These are phyloP conservation scores for Marvania coccoides DNA, from an alignment of 139 green algal genomes.

Conservation along the genomic window DNA sequence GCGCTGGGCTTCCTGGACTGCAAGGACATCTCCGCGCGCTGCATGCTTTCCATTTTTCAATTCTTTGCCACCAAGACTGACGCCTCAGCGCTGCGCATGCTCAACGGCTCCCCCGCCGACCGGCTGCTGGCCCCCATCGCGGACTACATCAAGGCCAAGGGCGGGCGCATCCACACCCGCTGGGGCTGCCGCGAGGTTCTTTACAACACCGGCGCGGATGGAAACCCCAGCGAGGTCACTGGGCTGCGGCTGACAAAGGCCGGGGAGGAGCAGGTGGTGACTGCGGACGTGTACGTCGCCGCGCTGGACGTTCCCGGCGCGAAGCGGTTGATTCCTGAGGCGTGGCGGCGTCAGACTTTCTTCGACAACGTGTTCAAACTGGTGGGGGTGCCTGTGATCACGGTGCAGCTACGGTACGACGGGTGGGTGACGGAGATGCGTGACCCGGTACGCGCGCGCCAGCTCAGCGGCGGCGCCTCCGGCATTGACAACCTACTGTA, in stretches of 20 bases:
- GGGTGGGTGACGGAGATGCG: conserved; percentile 95
- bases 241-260: conserved; percentile 61
- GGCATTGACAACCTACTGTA: conserved; percentile 95
- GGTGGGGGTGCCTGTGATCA: conserved; percentile 91
- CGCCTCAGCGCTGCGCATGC: conserved; percentile 87
- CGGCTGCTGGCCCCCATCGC: conserved; percentile 80
- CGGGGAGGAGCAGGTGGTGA: conserved; percentile 47
- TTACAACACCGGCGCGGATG: conserved; percentile 62
- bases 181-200: conserved; percentile 79
- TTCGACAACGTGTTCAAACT: conserved; percentile 93
- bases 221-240: conserved; percentile 50
- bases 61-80: conserved; percentile 99
- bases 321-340: conserved; percentile 75
- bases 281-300: conserved; percentile 86
- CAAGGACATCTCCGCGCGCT: conserved; percentile 90
- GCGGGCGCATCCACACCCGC: conserved; percentile 73
- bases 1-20: conserved; percentile 95
- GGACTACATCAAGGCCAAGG: conserved; percentile 78
- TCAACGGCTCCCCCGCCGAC: conserved; percentile 86
- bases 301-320: conserved; percentile 90
- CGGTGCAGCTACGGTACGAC: conserved; percentile 93
- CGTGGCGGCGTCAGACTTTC: conserved; percentile 54
- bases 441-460: conserved; percentile 28
- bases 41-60: conserved; percentile 97
- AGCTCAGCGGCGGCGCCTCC: conserved; percentile 19